Evolutionary conservation across 306 rosid species (phyloP), one percentile per base, ranked within the genome.

Genomic region (Cicer yamashitae): DNA sequence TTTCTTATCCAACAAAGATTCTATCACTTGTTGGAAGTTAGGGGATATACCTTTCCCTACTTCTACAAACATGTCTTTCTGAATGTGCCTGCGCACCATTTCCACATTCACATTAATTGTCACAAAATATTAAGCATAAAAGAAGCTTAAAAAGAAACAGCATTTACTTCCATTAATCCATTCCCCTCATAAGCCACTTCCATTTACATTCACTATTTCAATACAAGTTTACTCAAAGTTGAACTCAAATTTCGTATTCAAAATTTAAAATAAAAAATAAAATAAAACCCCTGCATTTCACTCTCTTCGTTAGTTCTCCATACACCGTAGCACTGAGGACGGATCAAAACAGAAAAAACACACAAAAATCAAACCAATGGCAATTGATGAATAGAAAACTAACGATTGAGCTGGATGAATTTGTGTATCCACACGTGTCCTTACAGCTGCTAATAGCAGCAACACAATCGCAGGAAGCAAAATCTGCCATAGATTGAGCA

Each of bases 31-130:
- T 85, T 87, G 87, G 80, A 94, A 87, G 83, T 68, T 90, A 22
- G 97, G 98, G 70, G 98, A 94, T 38, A 84, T 79, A 50, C 93
- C 98, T 81, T 81, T 85, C 70, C 98, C 98, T 80, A 94, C 94
- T 90, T 94, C 98, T 67, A 88, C 90, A 79, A 87, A 89, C 91
- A 90, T 81, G 14, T 70, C 89, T 74, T 86, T 84, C n/a, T 40
- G 81, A 60, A 94, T 85, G 84, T 94, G 84, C 93, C 98, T 94
- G 90, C 59, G 89, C 59, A 66, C 84, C 81, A 85, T 67, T 85
- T 77, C 45, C 71, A 67, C 70, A 74, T 17, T 67, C 64, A 45
- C 72, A 45, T 79, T 37, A 87, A 57, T 82, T 44, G 59, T 45
- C 77, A 67, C n/a, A 79, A 82, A 67, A 70, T 20, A 59, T 45